phyloP scores from a whole-genome alignment of 257 asterid species.

The Scutellaria barbata region DNA sequence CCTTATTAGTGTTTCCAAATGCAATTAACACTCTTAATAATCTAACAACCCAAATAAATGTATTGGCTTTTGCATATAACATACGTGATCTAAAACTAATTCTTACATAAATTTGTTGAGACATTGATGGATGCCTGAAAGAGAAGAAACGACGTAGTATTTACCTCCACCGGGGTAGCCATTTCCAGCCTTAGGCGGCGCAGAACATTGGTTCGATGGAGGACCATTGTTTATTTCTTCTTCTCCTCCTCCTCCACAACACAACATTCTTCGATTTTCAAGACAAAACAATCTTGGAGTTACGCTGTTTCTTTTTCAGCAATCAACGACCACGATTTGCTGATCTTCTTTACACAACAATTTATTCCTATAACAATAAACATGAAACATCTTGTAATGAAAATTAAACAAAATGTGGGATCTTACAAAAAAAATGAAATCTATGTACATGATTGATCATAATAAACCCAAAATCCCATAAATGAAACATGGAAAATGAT shows the following conservation, averaged over 20 bases:
- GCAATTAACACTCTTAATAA: too few species aligned
- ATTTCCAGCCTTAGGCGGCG: conserved; percentile 66
- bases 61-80: too few species aligned
- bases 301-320: neutral
- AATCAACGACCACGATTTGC: neutral
- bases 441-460: too few species aligned
- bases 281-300: neutral
- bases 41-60: too few species aligned
- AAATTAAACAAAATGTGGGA: neutral
- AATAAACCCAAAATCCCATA: conserved; percentile 30
- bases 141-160: neutral
- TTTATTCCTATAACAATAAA: conserved; percentile 17
- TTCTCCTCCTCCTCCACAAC: conserved; percentile 87
- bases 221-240: conserved; percentile 68
- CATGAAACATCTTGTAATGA: neutral
- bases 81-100: too few species aligned
- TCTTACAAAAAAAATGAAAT: too few species aligned
- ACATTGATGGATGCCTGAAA: too few species aligned
- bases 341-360: conserved; percentile 20
- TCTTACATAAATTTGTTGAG: neutral
- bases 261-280: conserved; percentile 51
- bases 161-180: conserved; percentile 44
- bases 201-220: conserved; percentile 63
- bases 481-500: neutral
- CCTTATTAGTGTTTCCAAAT: neutral